These are phyloP conservation scores for Hebeloma cylindrosporum DNA, from an alignment of 768 basidiomycete genomes.

Conservation along the genomic window DNA sequence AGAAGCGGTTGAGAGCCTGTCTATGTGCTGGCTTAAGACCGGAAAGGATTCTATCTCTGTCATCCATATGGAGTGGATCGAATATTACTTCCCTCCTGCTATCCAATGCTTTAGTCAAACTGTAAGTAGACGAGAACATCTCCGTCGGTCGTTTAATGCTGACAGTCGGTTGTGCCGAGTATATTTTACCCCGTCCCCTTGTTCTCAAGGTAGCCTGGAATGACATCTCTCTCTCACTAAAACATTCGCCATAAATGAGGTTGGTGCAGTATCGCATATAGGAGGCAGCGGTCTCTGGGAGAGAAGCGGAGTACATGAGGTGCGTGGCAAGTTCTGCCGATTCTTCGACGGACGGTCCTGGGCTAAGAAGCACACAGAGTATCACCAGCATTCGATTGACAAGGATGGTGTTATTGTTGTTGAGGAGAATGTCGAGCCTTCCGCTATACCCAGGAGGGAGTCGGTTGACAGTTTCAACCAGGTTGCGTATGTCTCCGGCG, in stretches of 20 bases:
- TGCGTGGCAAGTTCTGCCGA: constrained; percentile 42
- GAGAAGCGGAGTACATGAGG: constrained; percentile 41
- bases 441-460: constrained; percentile 37
- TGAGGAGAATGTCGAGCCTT: constrained; percentile 39
- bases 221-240: constrained; percentile 34
- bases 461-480: constrained; percentile 36
- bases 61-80: constrained; percentile 39
- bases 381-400: constrained; percentile 43
- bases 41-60: constrained; percentile 39
- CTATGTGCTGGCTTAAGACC: constrained; percentile 43
- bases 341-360: constrained; percentile 41
- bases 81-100: constrained; percentile 31
- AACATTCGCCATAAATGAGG: constrained; percentile 33
- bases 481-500: constrained; percentile 35
- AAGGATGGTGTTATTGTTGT: constrained; percentile 36
- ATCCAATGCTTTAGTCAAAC: constrained; percentile 28
- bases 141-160: constrained; percentile 38
- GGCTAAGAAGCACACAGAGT: constrained; percentile 36
- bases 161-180: constrained; percentile 37
- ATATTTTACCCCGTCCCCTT: constrained; percentile 34
- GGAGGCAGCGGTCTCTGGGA: constrained; percentile 34
- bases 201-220: constrained; percentile 36
- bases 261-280: constrained; percentile 37
- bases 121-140: constrained; percentile 36
- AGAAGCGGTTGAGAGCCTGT: constrained; percentile 34